Evolutionary conservation across 1,284 basidiomycete species (phyloP).

Genomic region (Leccinum idahoense): DNA sequence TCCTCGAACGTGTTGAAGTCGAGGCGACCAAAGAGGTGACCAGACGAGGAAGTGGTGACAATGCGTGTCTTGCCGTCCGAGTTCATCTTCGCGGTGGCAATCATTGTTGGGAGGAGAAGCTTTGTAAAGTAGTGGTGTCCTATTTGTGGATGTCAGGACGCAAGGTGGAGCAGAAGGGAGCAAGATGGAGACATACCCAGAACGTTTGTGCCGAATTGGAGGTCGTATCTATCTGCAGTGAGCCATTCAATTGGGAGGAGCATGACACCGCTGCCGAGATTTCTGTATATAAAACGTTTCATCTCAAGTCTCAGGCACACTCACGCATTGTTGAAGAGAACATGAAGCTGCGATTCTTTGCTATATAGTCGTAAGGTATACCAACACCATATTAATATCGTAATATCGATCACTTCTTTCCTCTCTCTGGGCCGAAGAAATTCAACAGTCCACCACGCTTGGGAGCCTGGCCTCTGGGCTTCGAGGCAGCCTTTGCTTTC

Average conservation of each 20-base stretch:
- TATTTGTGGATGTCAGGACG: not conserved
- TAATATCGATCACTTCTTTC: slow-evolving; percentile 21
- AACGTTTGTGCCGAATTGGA: slow-evolving; percentile 56
- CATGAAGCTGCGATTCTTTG: slow-evolving; percentile 30
- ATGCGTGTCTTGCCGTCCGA: slow-evolving; percentile 37
- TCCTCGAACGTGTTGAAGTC: slow-evolving; percentile 36
- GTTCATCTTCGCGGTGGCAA: slow-evolving; percentile 29
- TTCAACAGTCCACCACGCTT: slow-evolving; percentile 29
- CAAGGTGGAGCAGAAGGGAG: not conserved
- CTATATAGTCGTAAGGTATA: slow-evolving; percentile 23
- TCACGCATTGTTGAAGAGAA: slow-evolving; percentile 27
- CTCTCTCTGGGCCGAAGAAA: slow-evolving; percentile 30
- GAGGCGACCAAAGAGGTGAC: slow-evolving; percentile 26
- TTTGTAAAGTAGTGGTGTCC: slow-evolving; percentile 48
- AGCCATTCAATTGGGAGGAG: slow-evolving; percentile 33
- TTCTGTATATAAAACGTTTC: not conserved
- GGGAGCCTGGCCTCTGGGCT: slow-evolving; percentile 16
- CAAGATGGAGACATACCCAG: slow-evolving; percentile 28
- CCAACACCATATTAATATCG: not conserved
- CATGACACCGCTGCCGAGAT: slow-evolving; percentile 55
- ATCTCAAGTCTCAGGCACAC: not conserved
- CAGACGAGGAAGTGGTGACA: slow-evolving; percentile 38
- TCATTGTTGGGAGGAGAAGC: slow-evolving; percentile 41
- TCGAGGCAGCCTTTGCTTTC: slow-evolving; percentile 17
- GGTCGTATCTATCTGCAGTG: slow-evolving; percentile 49